Evolutionary conservation across 2,329 filamentous ascomycete species (phyloP).

Genomic region (Neopestalotiopsis clavispora): DNA sequence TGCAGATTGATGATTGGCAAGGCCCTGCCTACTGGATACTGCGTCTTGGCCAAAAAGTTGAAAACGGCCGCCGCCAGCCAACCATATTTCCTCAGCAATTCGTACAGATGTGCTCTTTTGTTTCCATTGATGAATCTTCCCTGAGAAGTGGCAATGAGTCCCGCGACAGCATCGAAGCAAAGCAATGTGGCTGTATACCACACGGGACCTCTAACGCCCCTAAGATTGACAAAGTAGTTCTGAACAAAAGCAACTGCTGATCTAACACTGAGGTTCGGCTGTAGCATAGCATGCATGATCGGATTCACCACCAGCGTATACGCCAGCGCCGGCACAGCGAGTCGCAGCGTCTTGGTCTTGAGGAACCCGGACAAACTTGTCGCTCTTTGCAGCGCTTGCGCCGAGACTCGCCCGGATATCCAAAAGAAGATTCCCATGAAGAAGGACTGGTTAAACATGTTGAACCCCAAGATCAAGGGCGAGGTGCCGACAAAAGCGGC

Average conservation of each 20-base stretch:
- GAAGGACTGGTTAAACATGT: conserved; percentile 27
- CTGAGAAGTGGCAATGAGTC: conserved; percentile 21
- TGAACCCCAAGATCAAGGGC: conserved; percentile 23
- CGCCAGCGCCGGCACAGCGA: conserved; percentile 22
- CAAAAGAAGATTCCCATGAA: conserved; percentile 27
- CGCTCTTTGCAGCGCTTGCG: conserved; percentile 22
- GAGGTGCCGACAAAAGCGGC: conserved; percentile 8
- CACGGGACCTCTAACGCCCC: conserved; percentile 22
- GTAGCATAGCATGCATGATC: not conserved
- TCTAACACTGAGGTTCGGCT: not conserved
- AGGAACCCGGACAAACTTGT: conserved; percentile 20
- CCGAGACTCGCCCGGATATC: conserved; percentile 24
- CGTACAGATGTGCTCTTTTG: not conserved
- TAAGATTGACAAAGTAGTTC: conserved; percentile 8
- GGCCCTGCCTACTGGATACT: conserved; percentile 21
- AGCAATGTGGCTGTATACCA: conserved; percentile 29
- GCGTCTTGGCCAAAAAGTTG: conserved; percentile 11
- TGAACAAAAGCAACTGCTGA: not conserved
- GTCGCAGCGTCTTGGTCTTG: conserved; percentile 21
- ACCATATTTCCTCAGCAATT: not conserved
- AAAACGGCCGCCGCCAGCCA: not conserved
- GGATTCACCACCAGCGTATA: conserved; percentile 21
- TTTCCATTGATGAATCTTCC: not conserved
- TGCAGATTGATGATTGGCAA: conserved; percentile 23
- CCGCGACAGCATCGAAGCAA: conserved; percentile 23